Percentiles rank a stretch among this genome's conserved stretches.
Evolutionary conservation across 2,329 filamentous ascomycete species (phyloP).

Genomic region (Arachnopeziza araneosa): DNA sequence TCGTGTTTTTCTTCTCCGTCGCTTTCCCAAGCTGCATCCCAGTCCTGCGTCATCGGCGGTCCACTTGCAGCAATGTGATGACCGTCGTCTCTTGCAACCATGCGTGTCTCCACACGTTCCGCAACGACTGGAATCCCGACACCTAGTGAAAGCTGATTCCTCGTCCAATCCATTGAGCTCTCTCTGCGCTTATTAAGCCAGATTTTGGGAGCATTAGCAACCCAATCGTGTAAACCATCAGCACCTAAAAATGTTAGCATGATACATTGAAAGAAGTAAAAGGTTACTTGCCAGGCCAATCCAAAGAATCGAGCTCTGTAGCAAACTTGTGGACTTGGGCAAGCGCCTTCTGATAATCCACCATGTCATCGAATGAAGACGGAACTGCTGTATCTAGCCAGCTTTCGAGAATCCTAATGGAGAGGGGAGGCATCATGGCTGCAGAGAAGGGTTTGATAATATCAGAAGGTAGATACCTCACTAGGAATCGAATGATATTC

Average conservation of each 20-base stretch:
- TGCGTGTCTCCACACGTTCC: constrained; percentile 79
- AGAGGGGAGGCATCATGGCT: constrained; percentile 64
- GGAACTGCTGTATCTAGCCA: constrained; percentile 79
- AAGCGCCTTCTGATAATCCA: constrained; percentile 66
- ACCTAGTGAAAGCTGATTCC: constrained; percentile 55
- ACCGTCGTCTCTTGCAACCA: constrained; percentile 63
- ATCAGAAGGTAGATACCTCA: constrained; percentile 46
- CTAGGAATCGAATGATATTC: constrained; percentile 46
- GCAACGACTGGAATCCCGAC: constrained; percentile 64
- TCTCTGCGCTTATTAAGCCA: constrained; percentile 86
- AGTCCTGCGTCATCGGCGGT: constrained; percentile 46
- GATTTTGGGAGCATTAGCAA: constrained; percentile 68
- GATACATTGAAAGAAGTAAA: neutral
- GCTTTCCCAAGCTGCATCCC: constrained; percentile 71
- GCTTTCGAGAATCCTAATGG: constrained; percentile 60
- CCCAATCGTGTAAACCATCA: constrained; percentile 70
- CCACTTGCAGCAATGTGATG: constrained; percentile 55
- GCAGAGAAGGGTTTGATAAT: constrained; percentile 57
- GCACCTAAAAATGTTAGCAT: constrained; percentile 25
- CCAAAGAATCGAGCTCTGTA: constrained; percentile 51
- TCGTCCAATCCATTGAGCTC: constrained; percentile 67
- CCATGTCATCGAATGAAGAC: constrained; percentile 63
- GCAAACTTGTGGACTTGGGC: constrained; percentile 60
- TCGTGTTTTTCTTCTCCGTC: constrained; percentile 51
- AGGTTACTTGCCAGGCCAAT: constrained; percentile 47